Evolutionary conservation across 306 rosid genomes (phyloP).

Genomic region (Styphnolobium japonicum): DNA sequence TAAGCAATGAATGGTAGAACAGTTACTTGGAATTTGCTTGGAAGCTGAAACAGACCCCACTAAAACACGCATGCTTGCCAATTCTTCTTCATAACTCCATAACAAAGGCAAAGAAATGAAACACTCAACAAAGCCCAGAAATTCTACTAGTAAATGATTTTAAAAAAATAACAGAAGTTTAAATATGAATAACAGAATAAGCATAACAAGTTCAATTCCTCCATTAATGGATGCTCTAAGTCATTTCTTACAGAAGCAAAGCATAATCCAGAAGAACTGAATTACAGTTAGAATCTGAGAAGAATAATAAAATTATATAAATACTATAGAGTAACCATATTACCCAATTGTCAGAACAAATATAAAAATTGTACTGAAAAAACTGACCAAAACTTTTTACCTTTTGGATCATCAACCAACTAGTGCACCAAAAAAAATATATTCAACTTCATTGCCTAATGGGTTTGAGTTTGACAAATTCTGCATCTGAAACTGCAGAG

Average conservation of each 20-base stretch:
- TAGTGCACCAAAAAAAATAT: conserved; percentile 6
- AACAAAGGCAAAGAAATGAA: not conserved
- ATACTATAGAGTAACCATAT: conserved; percentile 20
- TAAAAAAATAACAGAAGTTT: not conserved
- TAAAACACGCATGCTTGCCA: conserved; percentile 40
- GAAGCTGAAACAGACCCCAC: conserved; percentile 54
- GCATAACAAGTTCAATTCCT: conserved; percentile 16
- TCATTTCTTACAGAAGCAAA: conserved; percentile 25
- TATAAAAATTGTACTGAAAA: conserved; percentile 21
- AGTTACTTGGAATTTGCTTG: conserved; percentile 36
- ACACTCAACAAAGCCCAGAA: not conserved
- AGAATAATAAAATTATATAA: conserved; percentile 7
- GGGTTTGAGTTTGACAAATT: conserved; percentile 53
- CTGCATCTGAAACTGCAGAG: conserved; percentile 85
- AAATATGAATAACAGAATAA: not conserved
- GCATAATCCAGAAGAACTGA: conserved; percentile 31
- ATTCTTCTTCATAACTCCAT: conserved; percentile 24
- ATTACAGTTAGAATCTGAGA: conserved; percentile 44
- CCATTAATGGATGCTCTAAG: conserved; percentile 24
- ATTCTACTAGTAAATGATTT: not conserved
- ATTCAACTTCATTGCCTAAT: conserved; percentile 35
- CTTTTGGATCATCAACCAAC: conserved; percentile 34
- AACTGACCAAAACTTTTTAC: conserved; percentile 48
- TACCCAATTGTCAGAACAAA: conserved; percentile 30
- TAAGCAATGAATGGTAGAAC: conserved; percentile 31